phyloP scores from a whole-genome alignment of 805 yeast species.

The Metschnikowia matae region DNA sequence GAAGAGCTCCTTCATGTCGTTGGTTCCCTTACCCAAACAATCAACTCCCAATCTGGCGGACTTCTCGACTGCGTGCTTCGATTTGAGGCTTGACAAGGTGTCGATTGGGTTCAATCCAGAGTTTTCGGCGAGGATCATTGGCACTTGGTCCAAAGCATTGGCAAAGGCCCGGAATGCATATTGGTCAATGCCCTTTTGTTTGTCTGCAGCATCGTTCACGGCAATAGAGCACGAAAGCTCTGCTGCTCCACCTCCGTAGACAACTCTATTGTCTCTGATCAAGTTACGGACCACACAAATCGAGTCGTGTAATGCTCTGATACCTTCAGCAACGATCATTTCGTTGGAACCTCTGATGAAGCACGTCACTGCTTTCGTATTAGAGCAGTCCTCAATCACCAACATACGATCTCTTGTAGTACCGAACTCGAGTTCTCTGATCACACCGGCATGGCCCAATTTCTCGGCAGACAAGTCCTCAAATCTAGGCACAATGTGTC shows the following conservation, averaged over 20 bases:
- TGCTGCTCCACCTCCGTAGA: slow-evolving; percentile 99
- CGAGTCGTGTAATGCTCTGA: slow-evolving; percentile 94
- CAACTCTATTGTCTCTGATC: slow-evolving; percentile 86
- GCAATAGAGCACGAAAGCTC: slow-evolving; percentile 92
- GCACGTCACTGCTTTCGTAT: slow-evolving; percentile 85
- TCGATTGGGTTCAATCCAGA: slow-evolving; percentile 95
- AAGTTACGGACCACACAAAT: slow-evolving; percentile 96
- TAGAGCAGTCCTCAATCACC: slow-evolving; percentile 84
- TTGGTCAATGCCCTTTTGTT: slow-evolving; percentile 92
- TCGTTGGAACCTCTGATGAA: slow-evolving; percentile 93
- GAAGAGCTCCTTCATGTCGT: slow-evolving; percentile 90
- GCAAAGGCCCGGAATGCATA: slow-evolving; percentile 96
- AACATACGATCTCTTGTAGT: slow-evolving; percentile 96
- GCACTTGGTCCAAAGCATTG: slow-evolving; percentile 83
- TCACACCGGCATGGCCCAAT: slow-evolving; percentile 82
- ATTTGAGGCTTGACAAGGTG: slow-evolving; percentile 75
- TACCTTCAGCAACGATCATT: slow-evolving; percentile 97
- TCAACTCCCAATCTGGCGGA: slow-evolving; percentile 83
- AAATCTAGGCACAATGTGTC: slow-evolving; percentile 94
- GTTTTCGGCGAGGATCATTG: slow-evolving; percentile 94
- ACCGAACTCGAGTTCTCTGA: slow-evolving; percentile 89
- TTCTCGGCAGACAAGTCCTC: slow-evolving; percentile 82
- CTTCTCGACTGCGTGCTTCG: slow-evolving; percentile 74
- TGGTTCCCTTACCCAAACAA: slow-evolving; percentile 82
- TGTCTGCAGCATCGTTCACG: slow-evolving; percentile 87